phyloP scores from a whole-genome alignment of 805 yeast genomes.

The Tetrapisispora fleetii region DNA sequence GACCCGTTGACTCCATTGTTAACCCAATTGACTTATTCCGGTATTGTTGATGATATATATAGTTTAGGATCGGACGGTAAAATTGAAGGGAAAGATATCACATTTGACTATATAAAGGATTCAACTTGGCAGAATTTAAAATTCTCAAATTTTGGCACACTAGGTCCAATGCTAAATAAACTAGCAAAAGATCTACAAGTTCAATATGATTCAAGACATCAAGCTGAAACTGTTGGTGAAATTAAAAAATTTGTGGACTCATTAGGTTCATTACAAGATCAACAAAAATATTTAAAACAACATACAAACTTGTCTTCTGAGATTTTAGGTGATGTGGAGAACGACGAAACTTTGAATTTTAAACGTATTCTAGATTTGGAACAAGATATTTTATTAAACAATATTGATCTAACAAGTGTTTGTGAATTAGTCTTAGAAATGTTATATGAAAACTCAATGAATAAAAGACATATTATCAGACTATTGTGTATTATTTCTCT shows the following conservation, averaged over 20 bases:
- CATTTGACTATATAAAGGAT: constrained; percentile 16
- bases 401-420: constrained; percentile 33
- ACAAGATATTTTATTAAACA: constrained; percentile 57
- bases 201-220: constrained; percentile 52
- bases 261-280: constrained; percentile 53
- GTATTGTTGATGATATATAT: constrained; percentile 66
- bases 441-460: constrained; percentile 35
- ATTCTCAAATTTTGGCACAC: constrained; percentile 65
- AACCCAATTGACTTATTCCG: constrained; percentile 72
- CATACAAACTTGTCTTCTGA: constrained; percentile 70
- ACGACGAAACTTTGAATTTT: constrained; percentile 22
- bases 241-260: constrained; percentile 65
- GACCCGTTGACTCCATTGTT: constrained; percentile 66
- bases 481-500: constrained; percentile 49
- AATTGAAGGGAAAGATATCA: constrained; percentile 16
- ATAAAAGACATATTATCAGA: constrained; percentile 38
- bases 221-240: constrained; percentile 48
- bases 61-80: constrained; percentile 37
- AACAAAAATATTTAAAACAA: constrained; percentile 57
- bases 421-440: constrained; percentile 38
- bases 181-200: constrained; percentile 63
- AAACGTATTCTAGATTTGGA: constrained; percentile 48
- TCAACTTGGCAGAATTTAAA: constrained; percentile 37
- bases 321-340: constrained; percentile 39
- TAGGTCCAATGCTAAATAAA: constrained; percentile 62